Evolutionary conservation across 2,329 filamentous ascomycete species (phyloP).

Genomic region (Cryphonectria naterciae): DNA sequence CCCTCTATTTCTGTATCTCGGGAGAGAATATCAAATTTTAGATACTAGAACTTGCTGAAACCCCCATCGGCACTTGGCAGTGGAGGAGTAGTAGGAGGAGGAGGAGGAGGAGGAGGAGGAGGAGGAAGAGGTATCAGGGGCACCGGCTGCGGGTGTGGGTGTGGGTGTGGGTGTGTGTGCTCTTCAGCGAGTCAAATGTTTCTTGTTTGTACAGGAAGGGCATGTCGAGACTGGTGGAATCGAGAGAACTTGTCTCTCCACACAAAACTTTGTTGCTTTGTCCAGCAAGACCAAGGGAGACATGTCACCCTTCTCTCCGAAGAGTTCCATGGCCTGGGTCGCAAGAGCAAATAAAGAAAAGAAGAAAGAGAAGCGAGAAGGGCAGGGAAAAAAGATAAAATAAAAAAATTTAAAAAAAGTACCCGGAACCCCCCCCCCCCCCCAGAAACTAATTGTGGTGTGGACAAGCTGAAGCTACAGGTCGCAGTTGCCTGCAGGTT

Average conservation of each 20-base stretch:
- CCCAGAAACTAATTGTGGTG: background rate
- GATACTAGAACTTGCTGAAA: background rate
- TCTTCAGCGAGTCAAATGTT: background rate
- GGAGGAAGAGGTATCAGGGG: too few relatives aligned
- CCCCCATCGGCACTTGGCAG: background rate
- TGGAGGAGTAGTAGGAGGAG: background rate
- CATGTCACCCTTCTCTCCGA: background rate
- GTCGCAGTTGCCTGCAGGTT: slow-evolving; percentile 7
- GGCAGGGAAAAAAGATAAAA: background rate
- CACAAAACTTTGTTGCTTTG: too few relatives aligned
- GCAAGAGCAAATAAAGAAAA: background rate
- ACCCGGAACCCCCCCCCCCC: background rate
- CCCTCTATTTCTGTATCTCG: background rate
- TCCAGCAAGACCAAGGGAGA: too few relatives aligned
- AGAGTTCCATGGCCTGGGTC: background rate
- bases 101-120: too few relatives aligned
- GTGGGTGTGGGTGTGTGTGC: too few relatives aligned
- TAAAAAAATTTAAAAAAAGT: background rate
- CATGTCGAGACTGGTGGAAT: background rate
- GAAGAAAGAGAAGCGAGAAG: background rate
- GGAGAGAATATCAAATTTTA: background rate
- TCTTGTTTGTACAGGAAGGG: background rate
- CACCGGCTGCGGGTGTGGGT: too few relatives aligned
- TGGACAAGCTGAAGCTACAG: slow-evolving; percentile 8
- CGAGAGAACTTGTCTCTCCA: too few relatives aligned